phyloP scores from a whole-genome alignment of 2,329 filamentous ascomycete genomes.

The Alternaria longipes region DNA sequence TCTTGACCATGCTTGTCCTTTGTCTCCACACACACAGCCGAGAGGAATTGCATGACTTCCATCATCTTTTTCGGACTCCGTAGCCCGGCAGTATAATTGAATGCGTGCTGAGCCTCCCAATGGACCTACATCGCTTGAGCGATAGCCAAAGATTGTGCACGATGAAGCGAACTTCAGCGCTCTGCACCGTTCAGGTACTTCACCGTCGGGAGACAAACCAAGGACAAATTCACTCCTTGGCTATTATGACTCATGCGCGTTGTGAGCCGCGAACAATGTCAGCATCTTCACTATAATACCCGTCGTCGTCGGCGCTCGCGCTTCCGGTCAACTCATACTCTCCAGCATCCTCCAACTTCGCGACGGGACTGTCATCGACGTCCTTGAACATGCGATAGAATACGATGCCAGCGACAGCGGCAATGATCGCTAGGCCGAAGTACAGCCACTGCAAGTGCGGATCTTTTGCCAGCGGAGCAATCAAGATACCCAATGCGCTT shows the following conservation, averaged over 20 bases:
- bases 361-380: slow-evolving; percentile 14
- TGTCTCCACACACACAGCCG: not conserved
- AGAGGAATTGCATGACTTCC: not conserved
- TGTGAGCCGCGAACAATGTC: not conserved
- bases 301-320: slow-evolving; percentile 8
- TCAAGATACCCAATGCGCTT: slow-evolving; percentile 67
- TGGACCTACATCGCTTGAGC: not conserved
- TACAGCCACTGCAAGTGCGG: slow-evolving; percentile 75
- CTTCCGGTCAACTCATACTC: slow-evolving; percentile 27
- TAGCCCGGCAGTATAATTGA: not conserved
- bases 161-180: too few species aligned
- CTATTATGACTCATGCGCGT: not conserved
- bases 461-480: slow-evolving; percentile 69
- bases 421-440: slow-evolving; percentile 62
- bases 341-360: slow-evolving; percentile 13
- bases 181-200: too few species aligned
- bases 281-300: slow-evolving; percentile 1
- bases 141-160: too few species aligned
- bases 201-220: too few species aligned
- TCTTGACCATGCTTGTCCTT: not conserved
- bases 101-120: not conserved
- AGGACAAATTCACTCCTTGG: not conserved
- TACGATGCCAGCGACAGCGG: slow-evolving; percentile 59
- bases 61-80: not conserved
- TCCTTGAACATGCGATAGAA: slow-evolving; percentile 62